Base-by-base conservation (phyloP, 306 rosid genomes). In the Dryas alaskensis region DNA sequence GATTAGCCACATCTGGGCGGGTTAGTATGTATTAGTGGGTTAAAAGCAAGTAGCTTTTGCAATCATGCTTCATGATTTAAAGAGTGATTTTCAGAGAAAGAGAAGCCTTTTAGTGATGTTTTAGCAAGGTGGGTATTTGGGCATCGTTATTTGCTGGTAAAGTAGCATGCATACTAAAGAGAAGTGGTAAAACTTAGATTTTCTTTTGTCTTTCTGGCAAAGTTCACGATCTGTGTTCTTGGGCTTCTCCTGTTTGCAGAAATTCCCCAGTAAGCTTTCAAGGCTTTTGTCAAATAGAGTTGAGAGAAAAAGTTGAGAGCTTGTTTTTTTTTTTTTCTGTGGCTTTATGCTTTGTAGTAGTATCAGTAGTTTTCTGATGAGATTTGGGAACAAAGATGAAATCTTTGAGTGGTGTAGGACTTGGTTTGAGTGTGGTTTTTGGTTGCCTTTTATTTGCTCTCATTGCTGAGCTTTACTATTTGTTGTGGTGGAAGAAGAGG, bases 401-500 rank as follows among this genome's bases (percentile, higher is more conserved):
- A 86, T 92, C 88, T 65, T 85, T 94, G 87, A 94, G 96, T 82
- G 83, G 92, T 86, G 89, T 94, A 79, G 99, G 99, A 44, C 90
- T 94, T 81, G 99, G 96, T 79, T 70, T 94, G 45, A 91, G 99
- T 74, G 89, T 94, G 72, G 84, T 94, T 40, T 94, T 94, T 73
- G 92, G 90, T 55, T 92, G 93, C 76, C 96, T 94, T 52, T 78
- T 94, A 83, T 89, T 94, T 65, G 99, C 97, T 79, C 89, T 94
- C 65, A 86, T 92, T 40, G 97, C 95, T 72, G 99, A 94, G 85
- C 93, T 94, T 76, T 94, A 89, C 86, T 94, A 94, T 64, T 75
- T 94, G 79, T 62, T 94, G 47, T 92, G 99, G 99, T 90, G 98
- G 98, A 94, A 94, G 89, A 94, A 92, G 85, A 90, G 88, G 68